Evolutionary conservation across 2,329 filamentous ascomycete genomes (phyloP), one percentile per base, ranked within the genome.

Genomic region (Aurifilum marmelostoma): DNA sequence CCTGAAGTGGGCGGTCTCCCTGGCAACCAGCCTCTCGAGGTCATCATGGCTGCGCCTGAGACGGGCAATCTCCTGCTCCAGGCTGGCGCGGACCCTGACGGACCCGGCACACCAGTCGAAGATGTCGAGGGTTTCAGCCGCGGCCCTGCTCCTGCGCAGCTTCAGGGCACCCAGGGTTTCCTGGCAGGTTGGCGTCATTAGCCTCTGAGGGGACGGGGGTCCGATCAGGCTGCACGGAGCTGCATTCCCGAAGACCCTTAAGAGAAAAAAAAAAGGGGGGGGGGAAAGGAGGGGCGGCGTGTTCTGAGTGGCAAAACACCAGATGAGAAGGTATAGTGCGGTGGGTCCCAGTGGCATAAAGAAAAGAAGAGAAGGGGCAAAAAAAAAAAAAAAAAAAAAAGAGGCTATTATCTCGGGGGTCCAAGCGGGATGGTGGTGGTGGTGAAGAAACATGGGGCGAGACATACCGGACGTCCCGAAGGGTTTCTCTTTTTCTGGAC

Each of bases 51-150:
- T 79, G 65, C 77, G 78, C 67, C 80, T 83, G 66, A 83, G 78
- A 16, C 79, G 74, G 1, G 76, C 79, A 16, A 86, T 77, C 21
- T 83, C 79, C 58, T 81, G 76, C 62, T 83, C 80, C 47, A 84
- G 82, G 37, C 79, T 79, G 27, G 78, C 76, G 62, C 85, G 81
- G 24, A 83, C 80, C 67, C 85, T 79, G 12, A 87, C 83, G 6
- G 89, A 87, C 27, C 82, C 80, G 56, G 85, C 85, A 69, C 90
- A 91, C 92, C 92, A 94, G 67, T 91, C 88, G 71, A 91, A 91
- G 4, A 90, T 80, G 67, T 88, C 85, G 71, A 92, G 84, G 71
- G 86, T 85, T 70, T 88, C 85, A 58, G 87, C 84, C 43, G 84
- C 67, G 11, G 60, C 50, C n/a, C 67, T 82, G 68, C 87, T 83